phyloP scores from a whole-genome alignment of 1,284 basidiomycete species.

The Fomitopsis palustris region DNA sequence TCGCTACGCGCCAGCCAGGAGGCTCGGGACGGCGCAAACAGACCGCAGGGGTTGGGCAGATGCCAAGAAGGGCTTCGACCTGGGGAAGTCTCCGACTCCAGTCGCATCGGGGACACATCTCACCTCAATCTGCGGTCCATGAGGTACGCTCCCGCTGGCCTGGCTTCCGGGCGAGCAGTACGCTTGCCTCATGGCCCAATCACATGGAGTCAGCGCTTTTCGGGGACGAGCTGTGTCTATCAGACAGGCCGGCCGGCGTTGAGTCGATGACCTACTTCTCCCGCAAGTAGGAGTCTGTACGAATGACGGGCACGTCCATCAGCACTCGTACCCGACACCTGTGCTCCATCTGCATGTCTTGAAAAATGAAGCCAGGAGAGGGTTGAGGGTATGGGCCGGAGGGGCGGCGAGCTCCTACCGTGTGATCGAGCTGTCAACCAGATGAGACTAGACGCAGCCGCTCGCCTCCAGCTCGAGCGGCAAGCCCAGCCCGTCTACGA shows the following conservation, averaged over 20 bases:
- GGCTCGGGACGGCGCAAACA: background rate
- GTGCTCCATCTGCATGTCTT: background rate
- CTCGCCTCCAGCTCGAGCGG: no score
- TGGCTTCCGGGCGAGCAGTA: background rate
- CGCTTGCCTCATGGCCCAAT: slow-evolving; percentile 5
- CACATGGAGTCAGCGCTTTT: slow-evolving; percentile 1
- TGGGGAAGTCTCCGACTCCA: background rate
- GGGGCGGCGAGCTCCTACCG: no score
- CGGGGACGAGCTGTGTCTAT: background rate
- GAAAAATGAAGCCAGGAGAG: no score
- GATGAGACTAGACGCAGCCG: no score
- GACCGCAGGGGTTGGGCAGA: background rate
- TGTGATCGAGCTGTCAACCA: no score
- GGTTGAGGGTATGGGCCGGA: no score
- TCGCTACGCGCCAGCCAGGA: background rate
- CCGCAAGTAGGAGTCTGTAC: background rate
- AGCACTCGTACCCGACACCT: background rate
- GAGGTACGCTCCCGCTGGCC: slow-evolving; percentile 5
- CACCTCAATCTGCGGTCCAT: background rate
- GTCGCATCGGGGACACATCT: background rate
- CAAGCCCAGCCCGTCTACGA: no score
- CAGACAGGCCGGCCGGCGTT: background rate
- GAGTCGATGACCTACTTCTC: background rate
- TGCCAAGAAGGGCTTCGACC: slow-evolving; percentile 2
- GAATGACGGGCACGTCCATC: background rate